Evolutionary conservation across 768 basidiomycete species (phyloP).

Genomic region (Daedalea quercina): DNA sequence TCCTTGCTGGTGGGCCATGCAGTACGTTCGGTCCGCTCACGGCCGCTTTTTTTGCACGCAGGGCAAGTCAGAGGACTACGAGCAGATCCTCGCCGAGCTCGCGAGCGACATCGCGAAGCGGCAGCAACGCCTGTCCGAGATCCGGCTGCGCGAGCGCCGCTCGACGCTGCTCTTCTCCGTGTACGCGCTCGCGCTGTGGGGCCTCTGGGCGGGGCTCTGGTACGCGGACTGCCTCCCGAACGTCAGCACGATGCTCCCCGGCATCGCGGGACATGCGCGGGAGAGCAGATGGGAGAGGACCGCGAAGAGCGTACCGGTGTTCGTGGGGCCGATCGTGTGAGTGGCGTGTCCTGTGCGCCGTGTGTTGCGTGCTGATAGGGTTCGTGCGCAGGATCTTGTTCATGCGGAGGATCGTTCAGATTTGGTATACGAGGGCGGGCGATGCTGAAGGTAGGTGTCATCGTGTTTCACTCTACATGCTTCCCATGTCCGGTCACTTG

Average conservation of each 20-base stretch:
- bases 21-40: neutral
- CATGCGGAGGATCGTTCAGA: slow-evolving; percentile 71
- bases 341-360: slow-evolving; percentile 24
- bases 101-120: slow-evolving; percentile 66
- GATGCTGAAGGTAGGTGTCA: slow-evolving; percentile 64
- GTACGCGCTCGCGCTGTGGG: slow-evolving; percentile 72
- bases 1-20: neutral
- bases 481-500: no score
- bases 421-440: slow-evolving; percentile 78
- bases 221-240: slow-evolving; percentile 53
- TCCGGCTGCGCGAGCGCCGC: slow-evolving; percentile 79
- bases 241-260: slow-evolving; percentile 16
- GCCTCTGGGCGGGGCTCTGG: slow-evolving; percentile 67
- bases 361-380: neutral
- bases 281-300: slow-evolving; percentile 33
- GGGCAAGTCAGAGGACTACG: slow-evolving; percentile 58
- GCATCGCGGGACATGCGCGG: slow-evolving; percentile 13
- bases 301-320: slow-evolving; percentile 47
- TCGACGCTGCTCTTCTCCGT: slow-evolving; percentile 71
- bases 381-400: slow-evolving; percentile 54
- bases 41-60: neutral
- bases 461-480: neutral
- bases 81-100: slow-evolving; percentile 61
- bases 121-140: slow-evolving; percentile 69
- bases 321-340: slow-evolving; percentile 75